phyloP scores from a whole-genome alignment of 495 filamentous ascomycete species.

The Haplographium delicatum region DNA sequence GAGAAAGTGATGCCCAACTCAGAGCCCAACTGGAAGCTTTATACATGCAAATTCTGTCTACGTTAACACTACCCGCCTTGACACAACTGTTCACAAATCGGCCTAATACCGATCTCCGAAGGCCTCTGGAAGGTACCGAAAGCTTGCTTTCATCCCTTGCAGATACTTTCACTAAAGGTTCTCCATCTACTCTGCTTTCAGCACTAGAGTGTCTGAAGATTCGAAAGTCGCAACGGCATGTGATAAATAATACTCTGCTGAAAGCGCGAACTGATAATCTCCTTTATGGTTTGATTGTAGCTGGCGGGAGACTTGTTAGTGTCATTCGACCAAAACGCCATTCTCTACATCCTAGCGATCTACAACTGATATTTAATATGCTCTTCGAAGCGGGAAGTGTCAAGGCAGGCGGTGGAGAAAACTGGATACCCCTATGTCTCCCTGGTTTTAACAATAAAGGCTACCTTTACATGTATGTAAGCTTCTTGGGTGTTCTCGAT shows the following conservation, averaged over 20 bases:
- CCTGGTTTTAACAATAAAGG: conserved; percentile 96
- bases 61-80: conserved; percentile 84
- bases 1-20: conserved; percentile 86
- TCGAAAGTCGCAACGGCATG: conserved; percentile 76
- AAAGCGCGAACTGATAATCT: conserved; percentile 68
- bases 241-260: conserved; percentile 81
- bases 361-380: conserved; percentile 98
- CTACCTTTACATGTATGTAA: conserved; percentile 99
- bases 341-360: conserved; percentile 89
- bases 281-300: conserved; percentile 90
- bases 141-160: conserved; percentile 84
- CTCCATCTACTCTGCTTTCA: conserved; percentile 80
- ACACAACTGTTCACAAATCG: conserved; percentile 84
- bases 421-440: conserved; percentile 94
- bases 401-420: conserved; percentile 82
- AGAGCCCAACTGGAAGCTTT: conserved; percentile 84
- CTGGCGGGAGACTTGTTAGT: conserved; percentile 88
- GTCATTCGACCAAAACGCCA: conserved; percentile 93
- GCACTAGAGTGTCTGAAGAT: conserved; percentile 87
- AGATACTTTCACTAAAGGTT: conserved; percentile 90
- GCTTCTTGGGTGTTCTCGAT: conserved; percentile 57
- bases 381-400: conserved; percentile 92
- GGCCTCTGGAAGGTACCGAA: conserved; percentile 93
- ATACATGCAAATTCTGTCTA: conserved; percentile 97
- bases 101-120: conserved; percentile 83